Evolutionary conservation across 2,329 filamentous ascomycete genomes (phyloP).

Genomic region (Diaporthe citrichinensis): DNA sequence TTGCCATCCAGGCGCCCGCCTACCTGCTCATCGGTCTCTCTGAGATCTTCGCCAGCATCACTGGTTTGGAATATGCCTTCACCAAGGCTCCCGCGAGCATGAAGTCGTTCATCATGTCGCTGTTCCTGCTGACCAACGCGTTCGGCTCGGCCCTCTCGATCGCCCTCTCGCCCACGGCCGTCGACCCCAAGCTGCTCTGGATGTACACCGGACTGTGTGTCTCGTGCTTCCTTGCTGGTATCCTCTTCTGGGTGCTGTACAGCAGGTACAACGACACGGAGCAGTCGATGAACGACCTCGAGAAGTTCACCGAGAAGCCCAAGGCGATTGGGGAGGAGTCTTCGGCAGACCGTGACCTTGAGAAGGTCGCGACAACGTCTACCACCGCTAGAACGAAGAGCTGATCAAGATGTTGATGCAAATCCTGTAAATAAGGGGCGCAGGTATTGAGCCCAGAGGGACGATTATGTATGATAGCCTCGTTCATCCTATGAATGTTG

Average conservation of each 20-base stretch:
- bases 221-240: slow-evolving; percentile 36
- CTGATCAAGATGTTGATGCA: background rate
- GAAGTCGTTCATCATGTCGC: slow-evolving; percentile 43
- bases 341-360: background rate
- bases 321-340: slow-evolving; percentile 7
- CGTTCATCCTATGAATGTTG: background rate
- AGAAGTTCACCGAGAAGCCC: slow-evolving; percentile 37
- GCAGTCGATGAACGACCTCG: slow-evolving; percentile 41
- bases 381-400: background rate
- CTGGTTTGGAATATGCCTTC: slow-evolving; percentile 40
- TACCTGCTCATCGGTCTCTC: slow-evolving; percentile 41
- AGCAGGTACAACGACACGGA: slow-evolving; percentile 39
- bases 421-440: background rate
- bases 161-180: slow-evolving; percentile 39
- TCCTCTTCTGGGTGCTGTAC: slow-evolving; percentile 39
- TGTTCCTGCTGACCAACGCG: slow-evolving; percentile 41
- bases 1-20: slow-evolving; percentile 40
- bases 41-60: slow-evolving; percentile 42
- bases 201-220: slow-evolving; percentile 38
- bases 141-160: slow-evolving; percentile 40
- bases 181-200: slow-evolving; percentile 41
- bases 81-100: slow-evolving; percentile 41
- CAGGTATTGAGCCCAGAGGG: background rate
- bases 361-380: slow-evolving; percentile 21
- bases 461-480: background rate